Evolutionary conservation across 2,329 filamentous ascomycete species (phyloP), one percentile per base, ranked within the genome.

Genomic region (Microsporum audouinii): DNA sequence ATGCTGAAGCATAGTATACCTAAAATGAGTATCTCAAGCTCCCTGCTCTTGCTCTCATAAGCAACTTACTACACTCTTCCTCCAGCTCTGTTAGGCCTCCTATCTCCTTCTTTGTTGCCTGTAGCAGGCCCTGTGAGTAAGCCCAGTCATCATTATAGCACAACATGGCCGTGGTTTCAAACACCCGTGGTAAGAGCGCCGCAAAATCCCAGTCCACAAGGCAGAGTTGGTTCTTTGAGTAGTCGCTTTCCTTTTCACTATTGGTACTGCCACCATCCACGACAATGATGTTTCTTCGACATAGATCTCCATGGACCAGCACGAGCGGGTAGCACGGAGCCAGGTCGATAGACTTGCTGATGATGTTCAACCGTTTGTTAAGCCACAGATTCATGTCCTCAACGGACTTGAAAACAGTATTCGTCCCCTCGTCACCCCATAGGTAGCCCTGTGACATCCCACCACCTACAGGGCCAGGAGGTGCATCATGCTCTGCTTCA

Each of bases 281-380:
- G 49, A 60, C 36, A 60, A 59, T 64, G 27, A 58, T 64, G 39
- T 58, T 65, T 64, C 39, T 56, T 45, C 3, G 57, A 60, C 2
- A 51, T 27, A 60, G 51, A 66, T 63, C 65, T 63, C 17, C 58
- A 65, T 59, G 61, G 60, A 51, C 62, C 62, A 60, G 65, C 63
- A 33, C 63, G 57, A 59, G 47, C 8, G 34, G 67, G 62, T 61
- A 65, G 60, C 14, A 62, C 62, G 59, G 58, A 59, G 33, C 56
- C 34, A 66, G 3, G 56, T 66, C 63, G 39, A 66, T 63, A 14
- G 61, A 64, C 31, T 65, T 60, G 49, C 64, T 62, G 27, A 65
- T 62, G 43, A 56, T 39, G 14, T 60, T 47, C 17, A 66, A 45
- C 41, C 65, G 61, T 61, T 61, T 64, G 38, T 66, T 64, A 34